Evolutionary conservation across 2,329 filamentous ascomycete genomes (phyloP).

Genomic region (Amauroascus verrucosus): DNA sequence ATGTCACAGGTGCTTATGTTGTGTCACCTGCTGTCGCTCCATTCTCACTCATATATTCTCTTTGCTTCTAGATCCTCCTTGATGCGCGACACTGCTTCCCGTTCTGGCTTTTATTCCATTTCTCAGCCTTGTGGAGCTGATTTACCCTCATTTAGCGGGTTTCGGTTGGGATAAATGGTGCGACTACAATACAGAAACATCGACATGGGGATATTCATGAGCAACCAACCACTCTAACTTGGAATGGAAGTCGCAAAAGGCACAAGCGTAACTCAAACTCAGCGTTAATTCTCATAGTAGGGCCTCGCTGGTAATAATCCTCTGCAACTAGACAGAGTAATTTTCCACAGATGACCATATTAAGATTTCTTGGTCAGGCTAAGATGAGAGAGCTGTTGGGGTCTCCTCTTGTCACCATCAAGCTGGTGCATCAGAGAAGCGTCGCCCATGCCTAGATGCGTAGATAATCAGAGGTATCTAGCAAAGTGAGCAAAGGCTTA

Average conservation of each 20-base stretch:
- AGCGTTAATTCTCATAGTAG: neutral
- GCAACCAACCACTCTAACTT: neutral
- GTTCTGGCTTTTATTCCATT: constrained; percentile 2
- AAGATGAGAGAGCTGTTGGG: neutral
- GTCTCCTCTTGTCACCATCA: neutral
- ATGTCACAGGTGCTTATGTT: neutral
- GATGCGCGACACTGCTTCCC: neutral
- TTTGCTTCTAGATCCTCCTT: neutral
- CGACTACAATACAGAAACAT: neutral
- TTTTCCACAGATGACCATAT: no score
- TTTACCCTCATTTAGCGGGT: neutral
- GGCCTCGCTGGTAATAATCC: no score
- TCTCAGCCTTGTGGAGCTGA: constrained; percentile 5
- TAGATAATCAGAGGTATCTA: neutral
- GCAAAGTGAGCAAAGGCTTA: neutral
- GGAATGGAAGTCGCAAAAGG: neutral
- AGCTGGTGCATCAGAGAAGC: neutral
- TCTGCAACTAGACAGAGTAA: no score
- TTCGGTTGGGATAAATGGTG: constrained; percentile 1
- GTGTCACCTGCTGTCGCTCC: neutral
- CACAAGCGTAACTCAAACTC: neutral
- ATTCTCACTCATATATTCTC: neutral
- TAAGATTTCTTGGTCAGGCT: neutral
- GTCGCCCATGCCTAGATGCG: neutral
- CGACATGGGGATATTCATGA: neutral